Conservation (phyloP, 129 eudicot species). For the Helichrysum umbraculigerum region DNA sequence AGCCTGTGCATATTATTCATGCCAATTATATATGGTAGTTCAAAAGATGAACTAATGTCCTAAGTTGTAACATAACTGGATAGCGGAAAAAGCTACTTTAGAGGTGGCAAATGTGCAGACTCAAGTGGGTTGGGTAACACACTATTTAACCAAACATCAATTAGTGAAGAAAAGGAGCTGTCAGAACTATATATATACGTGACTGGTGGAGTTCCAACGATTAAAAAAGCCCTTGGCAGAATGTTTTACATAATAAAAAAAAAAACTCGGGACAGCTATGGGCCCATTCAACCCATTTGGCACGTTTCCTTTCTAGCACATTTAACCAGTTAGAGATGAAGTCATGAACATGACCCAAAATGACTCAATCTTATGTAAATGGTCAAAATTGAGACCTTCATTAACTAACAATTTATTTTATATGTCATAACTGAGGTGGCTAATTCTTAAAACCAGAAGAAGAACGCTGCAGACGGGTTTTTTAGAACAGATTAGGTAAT, state of each 20-base stretch:
- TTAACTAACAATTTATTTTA: not conserved
- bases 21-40: not conserved
- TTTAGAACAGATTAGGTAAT: not conserved
- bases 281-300: not conserved
- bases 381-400: not conserved
- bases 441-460: not conserved
- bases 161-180: too few relatives aligned
- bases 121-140: too few relatives aligned
- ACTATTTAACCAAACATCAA: too few relatives aligned
- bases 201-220: constrained; percentile 3
- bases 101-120: too few relatives aligned
- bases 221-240: not conserved
- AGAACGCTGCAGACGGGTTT: not conserved
- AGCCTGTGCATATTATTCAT: not conserved
- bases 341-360: not conserved
- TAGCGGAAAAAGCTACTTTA: too few relatives aligned
- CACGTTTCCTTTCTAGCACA: not conserved
- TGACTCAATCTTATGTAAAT: not conserved
- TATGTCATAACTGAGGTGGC: not conserved
- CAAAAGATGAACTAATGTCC: not conserved
- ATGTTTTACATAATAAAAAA: not conserved
- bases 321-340: not conserved
- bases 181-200: too few relatives aligned
- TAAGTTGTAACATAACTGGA: not conserved
- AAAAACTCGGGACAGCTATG: not conserved